These are phyloP conservation scores for Fusarium nodosum DNA, from an alignment of 2,329 filamentous ascomycete genomes.

Conservation along the genomic window DNA sequence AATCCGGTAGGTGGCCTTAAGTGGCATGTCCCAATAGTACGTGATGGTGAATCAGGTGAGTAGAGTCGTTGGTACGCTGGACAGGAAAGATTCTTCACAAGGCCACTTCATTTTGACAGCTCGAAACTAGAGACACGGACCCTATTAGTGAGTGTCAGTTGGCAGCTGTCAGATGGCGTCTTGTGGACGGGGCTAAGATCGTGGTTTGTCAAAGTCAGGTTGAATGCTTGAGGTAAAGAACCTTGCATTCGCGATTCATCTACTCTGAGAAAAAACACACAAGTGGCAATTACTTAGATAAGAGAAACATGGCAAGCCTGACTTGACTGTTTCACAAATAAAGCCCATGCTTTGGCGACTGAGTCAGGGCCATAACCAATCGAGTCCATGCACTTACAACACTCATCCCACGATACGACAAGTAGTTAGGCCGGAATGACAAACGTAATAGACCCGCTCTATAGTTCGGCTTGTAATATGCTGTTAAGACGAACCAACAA, in stretches of 20 bases:
- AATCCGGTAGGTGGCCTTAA: conserved; percentile 13
- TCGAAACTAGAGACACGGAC: not conserved
- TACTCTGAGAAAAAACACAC: not conserved
- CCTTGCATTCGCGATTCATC: conserved; percentile 5
- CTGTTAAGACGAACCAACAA: not conserved
- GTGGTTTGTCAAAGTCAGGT: not conserved
- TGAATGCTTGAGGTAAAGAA: conserved; percentile 1
- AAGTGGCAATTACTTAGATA: not conserved
- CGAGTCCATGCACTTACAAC: conserved; percentile 2
- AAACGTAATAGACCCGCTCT: conserved; percentile 16
- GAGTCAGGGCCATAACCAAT: conserved; percentile 16
- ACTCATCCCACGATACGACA: conserved; percentile 7
- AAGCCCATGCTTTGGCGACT: conserved; percentile 5
- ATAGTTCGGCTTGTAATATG: not conserved
- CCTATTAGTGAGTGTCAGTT: not conserved
- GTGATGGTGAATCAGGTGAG: conserved; percentile 9
- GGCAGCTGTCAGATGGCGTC: not conserved
- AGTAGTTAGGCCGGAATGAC: not conserved
- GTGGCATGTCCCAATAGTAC: not conserved
- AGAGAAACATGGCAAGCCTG: not conserved
- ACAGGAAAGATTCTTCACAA: not conserved
- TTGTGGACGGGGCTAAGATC: not conserved
- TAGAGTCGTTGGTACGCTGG: not conserved
- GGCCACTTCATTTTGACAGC: not conserved
- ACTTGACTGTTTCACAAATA: conserved; percentile 2